These are phyloP conservation scores for Botryosphaeria dothidea DNA, from an alignment of 2,329 filamentous ascomycete genomes.

Conservation along the genomic window DNA sequence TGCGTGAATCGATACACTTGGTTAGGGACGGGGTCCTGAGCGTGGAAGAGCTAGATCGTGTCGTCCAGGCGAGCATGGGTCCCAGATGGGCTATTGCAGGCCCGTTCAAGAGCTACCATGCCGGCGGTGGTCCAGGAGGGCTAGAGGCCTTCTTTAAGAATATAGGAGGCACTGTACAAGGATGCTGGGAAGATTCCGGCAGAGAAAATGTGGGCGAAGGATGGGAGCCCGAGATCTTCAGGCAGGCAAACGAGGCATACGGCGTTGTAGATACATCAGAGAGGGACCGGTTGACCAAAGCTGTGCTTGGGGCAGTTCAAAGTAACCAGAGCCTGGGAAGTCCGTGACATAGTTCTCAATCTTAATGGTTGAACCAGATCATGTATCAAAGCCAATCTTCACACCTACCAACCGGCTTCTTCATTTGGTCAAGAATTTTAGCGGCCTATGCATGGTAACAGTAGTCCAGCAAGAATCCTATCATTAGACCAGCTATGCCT, in stretches of 20 bases:
- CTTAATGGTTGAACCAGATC: too few relatives aligned
- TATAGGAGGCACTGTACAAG: slow-evolving; percentile 57
- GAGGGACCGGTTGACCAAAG: slow-evolving; percentile 45
- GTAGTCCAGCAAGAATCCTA: too few relatives aligned
- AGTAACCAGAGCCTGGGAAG: neutral
- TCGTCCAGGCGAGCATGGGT: slow-evolving; percentile 55
- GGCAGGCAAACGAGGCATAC: slow-evolving; percentile 50
- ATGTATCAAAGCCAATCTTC: neutral
- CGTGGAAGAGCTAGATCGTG: slow-evolving; percentile 54
- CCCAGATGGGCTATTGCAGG: slow-evolving; percentile 58
- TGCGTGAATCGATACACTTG: slow-evolving; percentile 57
- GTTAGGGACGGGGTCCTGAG: slow-evolving; percentile 55
- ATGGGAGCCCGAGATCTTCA: slow-evolving; percentile 51
- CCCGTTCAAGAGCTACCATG: slow-evolving; percentile 61
- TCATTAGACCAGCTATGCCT: too few relatives aligned
- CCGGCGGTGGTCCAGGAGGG: slow-evolving; percentile 57
- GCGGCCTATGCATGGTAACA: too few relatives aligned
- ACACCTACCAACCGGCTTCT: too few relatives aligned
- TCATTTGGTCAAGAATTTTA: too few relatives aligned
- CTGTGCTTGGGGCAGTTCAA: slow-evolving; percentile 41
- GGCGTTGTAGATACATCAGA: slow-evolving; percentile 43
- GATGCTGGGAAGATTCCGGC: slow-evolving; percentile 55
- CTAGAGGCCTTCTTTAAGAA: slow-evolving; percentile 57
- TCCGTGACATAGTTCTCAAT: too few relatives aligned
- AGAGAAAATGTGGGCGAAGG: slow-evolving; percentile 42